These are phyloP conservation scores for Dacryopinax spathularia DNA, from an alignment of 768 basidiomycete genomes.

Conservation along the genomic window DNA sequence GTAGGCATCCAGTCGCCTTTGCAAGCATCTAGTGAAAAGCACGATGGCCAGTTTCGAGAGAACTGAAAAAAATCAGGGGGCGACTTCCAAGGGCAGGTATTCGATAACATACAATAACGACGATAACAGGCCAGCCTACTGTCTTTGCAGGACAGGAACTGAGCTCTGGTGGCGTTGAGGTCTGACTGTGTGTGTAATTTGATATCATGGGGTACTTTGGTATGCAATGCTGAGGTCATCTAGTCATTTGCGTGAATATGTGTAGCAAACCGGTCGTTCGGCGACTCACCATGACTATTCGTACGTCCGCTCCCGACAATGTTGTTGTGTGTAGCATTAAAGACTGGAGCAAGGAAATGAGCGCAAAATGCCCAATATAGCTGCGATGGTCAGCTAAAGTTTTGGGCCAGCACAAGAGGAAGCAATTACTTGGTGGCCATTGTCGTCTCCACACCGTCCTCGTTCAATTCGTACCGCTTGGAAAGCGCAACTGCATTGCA, in stretches of 20 bases:
- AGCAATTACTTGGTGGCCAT: constrained; percentile 11
- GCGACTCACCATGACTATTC: constrained; percentile 40
- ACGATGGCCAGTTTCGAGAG: constrained; percentile 1
- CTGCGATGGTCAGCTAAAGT: constrained; percentile 21
- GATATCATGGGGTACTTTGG: not conserved
- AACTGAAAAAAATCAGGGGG: not conserved
- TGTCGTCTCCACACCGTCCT: constrained; percentile 8
- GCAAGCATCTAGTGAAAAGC: not conserved
- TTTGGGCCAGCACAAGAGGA: not conserved
- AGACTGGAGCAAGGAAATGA: constrained; percentile 42
- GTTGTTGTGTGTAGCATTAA: constrained; percentile 37
- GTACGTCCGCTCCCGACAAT: constrained; percentile 39
- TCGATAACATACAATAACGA: not conserved
- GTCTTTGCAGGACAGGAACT: not conserved
- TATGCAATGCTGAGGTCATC: constrained; percentile 6
- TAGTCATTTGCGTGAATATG: not conserved
- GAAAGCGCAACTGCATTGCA: constrained; percentile 37
- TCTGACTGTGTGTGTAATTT: not conserved
- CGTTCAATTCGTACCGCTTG: constrained; percentile 11
- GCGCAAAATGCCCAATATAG: constrained; percentile 41
- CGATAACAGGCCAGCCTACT: not conserved
- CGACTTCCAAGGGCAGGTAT: not conserved
- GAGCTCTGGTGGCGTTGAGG: not conserved
- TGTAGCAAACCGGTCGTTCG: not conserved
- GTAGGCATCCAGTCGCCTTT: not conserved